Percentiles rank a stretch among this genome's conserved stretches.
phyloP scores from a whole-genome alignment of 768 basidiomycete genomes.

The Termitomyces sp. region DNA sequence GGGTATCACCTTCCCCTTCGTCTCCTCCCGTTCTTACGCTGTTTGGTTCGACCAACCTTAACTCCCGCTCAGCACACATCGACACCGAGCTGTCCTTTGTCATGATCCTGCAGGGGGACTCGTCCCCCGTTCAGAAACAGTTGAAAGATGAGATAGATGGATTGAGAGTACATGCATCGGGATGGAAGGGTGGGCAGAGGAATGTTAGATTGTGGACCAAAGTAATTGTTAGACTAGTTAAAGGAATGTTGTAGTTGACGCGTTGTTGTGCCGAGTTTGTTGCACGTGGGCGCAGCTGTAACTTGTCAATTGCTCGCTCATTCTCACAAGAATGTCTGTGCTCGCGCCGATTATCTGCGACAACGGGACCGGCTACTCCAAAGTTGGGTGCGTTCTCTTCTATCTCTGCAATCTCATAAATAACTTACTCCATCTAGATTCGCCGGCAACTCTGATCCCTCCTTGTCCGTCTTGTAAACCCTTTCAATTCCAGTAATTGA shows the following conservation, averaged over 20 bases:
- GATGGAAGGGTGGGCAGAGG: constrained; percentile 61
- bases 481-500: neutral
- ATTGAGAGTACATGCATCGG: constrained; percentile 44
- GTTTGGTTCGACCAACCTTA: constrained; percentile 94
- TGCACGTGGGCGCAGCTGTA: neutral
- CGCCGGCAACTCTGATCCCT: constrained; percentile 98
- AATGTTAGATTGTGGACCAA: constrained; percentile 63
- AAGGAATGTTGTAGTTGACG: constrained; percentile 56
- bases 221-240: constrained; percentile 58
- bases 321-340: constrained; percentile 20
- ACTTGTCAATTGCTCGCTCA: neutral
- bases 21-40: constrained; percentile 68
- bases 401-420: neutral
- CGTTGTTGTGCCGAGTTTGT: neutral
- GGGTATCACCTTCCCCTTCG: constrained; percentile 63
- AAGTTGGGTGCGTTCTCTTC: constrained; percentile 77
- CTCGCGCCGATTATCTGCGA: constrained; percentile 96
- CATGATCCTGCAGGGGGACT: constrained; percentile 51
- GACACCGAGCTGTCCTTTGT: constrained; percentile 92
- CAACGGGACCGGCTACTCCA: constrained; percentile 96
- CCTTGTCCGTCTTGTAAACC: constrained; percentile 62
- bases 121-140: constrained; percentile 36
- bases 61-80: constrained; percentile 84
- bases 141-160: constrained; percentile 53
- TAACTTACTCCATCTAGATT: constrained; percentile 50